Percentiles rank a stretch among this genome's conserved stretches.
phyloP scores from a whole-genome alignment of 73 alveolate genomes.

The Effrenium voratum region DNA sequence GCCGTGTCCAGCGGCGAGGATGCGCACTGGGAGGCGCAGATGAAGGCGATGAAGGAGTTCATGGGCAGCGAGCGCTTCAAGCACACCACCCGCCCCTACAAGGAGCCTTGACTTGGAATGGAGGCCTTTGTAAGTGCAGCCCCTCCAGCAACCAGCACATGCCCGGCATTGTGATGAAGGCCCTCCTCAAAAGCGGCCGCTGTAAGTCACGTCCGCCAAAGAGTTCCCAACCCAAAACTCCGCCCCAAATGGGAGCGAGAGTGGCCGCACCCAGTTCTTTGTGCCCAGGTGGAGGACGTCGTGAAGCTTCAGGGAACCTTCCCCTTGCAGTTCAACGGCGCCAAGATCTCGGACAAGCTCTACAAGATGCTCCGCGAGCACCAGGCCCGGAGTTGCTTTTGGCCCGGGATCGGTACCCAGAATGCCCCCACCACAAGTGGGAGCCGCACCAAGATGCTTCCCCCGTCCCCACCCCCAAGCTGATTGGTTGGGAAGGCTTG shows the following conservation, averaged over 20 bases:
- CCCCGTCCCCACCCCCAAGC: too few relatives aligned
- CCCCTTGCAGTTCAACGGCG: slow-evolving; percentile 95
- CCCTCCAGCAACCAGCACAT: too few relatives aligned
- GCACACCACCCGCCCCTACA: slow-evolving; percentile 95
- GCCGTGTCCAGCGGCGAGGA: slow-evolving; percentile 84
- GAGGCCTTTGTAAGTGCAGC: background rate
- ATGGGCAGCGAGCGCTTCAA: slow-evolving; percentile 95
- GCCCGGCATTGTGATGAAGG: too few relatives aligned
- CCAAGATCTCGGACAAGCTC: slow-evolving; percentile 95
- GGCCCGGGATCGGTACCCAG: too few relatives aligned
- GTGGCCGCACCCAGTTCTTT: too few relatives aligned
- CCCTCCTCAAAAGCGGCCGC: too few relatives aligned
- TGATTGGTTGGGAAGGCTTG: too few relatives aligned
- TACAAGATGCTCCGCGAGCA: slow-evolving; percentile 95
- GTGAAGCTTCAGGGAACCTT: slow-evolving; percentile 95
- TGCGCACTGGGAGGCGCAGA: slow-evolving; percentile 63
- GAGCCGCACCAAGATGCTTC: too few relatives aligned
- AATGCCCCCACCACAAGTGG: too few relatives aligned
- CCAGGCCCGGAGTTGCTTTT: slow-evolving; percentile 94
- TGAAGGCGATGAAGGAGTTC: slow-evolving; percentile 67
- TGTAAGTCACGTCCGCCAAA: too few relatives aligned
- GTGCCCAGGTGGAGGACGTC: slow-evolving; percentile 94
- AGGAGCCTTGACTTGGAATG: background rate
- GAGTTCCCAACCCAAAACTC: too few relatives aligned
- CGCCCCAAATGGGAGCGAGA: too few relatives aligned